Evolutionary conservation across 1,284 basidiomycete genomes (phyloP).

Genomic region (Leccinum discolor): DNA sequence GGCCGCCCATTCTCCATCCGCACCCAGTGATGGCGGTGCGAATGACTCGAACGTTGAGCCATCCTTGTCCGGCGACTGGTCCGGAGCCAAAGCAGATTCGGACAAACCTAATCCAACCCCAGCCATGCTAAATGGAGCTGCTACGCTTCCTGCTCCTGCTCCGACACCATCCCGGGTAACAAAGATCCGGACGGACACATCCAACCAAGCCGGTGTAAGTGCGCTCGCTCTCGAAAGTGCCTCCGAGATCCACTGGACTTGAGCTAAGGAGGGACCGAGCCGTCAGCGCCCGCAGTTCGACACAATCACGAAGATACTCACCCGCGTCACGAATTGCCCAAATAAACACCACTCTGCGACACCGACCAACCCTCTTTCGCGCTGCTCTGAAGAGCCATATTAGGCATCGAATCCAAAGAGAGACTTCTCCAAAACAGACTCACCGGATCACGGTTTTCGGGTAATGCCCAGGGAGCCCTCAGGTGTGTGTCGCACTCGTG

Average conservation of each 20-base stretch:
- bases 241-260: constrained; percentile 37
- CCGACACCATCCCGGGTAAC: constrained; percentile 24
- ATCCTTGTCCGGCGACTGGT: constrained; percentile 16
- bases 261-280: constrained; percentile 13
- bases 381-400: constrained; percentile 23
- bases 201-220: constrained; percentile 23
- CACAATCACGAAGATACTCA: constrained; percentile 16
- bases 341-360: constrained; percentile 36
- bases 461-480: too few relatives aligned
- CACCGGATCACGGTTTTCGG: constrained; percentile 32
- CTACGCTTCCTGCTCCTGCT: background rate
- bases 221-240: constrained; percentile 26
- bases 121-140: background rate
- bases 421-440: constrained; percentile 7
- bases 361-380: constrained; percentile 18
- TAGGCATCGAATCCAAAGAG: background rate
- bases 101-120: background rate
- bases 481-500: too few relatives aligned
- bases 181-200: constrained; percentile 35
- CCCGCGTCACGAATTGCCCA: constrained; percentile 40
- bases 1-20: constrained; percentile 24
- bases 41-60: constrained; percentile 5
- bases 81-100: constrained; percentile 7
- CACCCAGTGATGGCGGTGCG: constrained; percentile 7
- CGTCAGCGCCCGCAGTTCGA: background rate